Base-by-base conservation (phyloP, 139 green algal genomes). In the Chlamydomonas asymmetrica region DNA sequence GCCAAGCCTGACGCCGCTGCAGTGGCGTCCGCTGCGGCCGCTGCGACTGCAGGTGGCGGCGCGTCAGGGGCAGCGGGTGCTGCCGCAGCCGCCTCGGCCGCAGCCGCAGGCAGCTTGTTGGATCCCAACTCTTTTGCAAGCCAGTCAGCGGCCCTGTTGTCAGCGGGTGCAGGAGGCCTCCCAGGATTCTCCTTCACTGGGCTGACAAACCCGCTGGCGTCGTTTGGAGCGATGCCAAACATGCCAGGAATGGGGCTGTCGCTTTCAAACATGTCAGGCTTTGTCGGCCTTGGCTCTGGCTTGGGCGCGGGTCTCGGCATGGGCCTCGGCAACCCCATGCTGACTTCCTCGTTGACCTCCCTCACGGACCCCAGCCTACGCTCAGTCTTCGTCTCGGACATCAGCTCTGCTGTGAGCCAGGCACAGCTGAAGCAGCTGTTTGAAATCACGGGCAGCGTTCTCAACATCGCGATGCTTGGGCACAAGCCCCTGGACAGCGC, bases 381-480 rank as follows among this genome's bases (percentile, higher is more conserved):
- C 39, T 78, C 76, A 7, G 39, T 82, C 18, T 38, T 78, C n/a
- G 63, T 82, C 2, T 48, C 57, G n/a, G 74, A 75, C 69, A 82
- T 82, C 52, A 82, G 68, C 13, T 45, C 54, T 0, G 41, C 52
- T n/a, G 70, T 82, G 27, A 71, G 63, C 23, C 39, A 63, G 5
- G 76, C 78, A 9, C 69, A 75, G 40, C 70, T 82, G 29, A 75
- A 75, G 62, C 32, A 78, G 63, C 76, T 82, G 34, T 82, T 82
- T 59, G 49, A 5, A 23, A 63, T 82, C 13, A 65, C 78, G 34
- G 76, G 76, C 27, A 38, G 18, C 27, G 73, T 79, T 18, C 34
- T 63, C 37, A 48, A 76, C 41, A 40, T 76, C 56, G 56, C 67
- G 39, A 76, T 76, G 70, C 70, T 76, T 29, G 70, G 70, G n/a